phyloP scores from a whole-genome alignment of 371 early-diverging fungal genomes.

The Rhizomucor miehei region DNA sequence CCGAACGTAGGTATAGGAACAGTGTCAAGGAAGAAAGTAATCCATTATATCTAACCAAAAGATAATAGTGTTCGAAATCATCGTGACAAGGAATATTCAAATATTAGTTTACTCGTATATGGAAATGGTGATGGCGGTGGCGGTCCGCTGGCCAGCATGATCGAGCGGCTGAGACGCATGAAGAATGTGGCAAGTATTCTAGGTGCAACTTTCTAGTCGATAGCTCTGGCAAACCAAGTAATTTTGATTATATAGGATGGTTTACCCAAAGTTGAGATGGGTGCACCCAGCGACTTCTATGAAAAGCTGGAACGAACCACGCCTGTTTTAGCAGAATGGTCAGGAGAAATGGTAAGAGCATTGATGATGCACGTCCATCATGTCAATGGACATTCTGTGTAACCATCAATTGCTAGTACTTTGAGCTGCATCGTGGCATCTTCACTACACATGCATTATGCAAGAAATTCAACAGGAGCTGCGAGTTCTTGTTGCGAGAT shows the following conservation, averaged over 20 bases:
- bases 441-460: slow-evolving; percentile 90
- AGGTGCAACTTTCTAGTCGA: not conserved
- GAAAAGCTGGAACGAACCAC: slow-evolving; percentile 66
- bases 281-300: slow-evolving; percentile 82
- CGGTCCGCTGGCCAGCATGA: slow-evolving; percentile 83
- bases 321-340: slow-evolving; percentile 77
- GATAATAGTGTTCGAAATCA: slow-evolving; percentile 31
- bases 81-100: slow-evolving; percentile 46
- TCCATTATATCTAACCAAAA: not conserved
- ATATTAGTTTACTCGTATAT: slow-evolving; percentile 80
- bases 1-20: slow-evolving; percentile 16
- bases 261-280: slow-evolving; percentile 71
- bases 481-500: slow-evolving; percentile 83
- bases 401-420: slow-evolving; percentile 24
- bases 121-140: slow-evolving; percentile 98
- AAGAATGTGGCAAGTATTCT: slow-evolving; percentile 53
- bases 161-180: slow-evolving; percentile 81
- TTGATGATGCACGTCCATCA: not conserved
- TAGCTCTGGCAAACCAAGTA: not conserved
- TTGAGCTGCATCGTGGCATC: slow-evolving; percentile 96
- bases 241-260: slow-evolving; percentile 53
- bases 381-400: not conserved
- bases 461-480: slow-evolving; percentile 83
- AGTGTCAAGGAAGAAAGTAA: not conserved
- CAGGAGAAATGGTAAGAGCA: slow-evolving; percentile 82